Evolutionary conservation across 371 early-diverging fungal species (phyloP).

Genomic region (Syncephalastrum monosporum): DNA sequence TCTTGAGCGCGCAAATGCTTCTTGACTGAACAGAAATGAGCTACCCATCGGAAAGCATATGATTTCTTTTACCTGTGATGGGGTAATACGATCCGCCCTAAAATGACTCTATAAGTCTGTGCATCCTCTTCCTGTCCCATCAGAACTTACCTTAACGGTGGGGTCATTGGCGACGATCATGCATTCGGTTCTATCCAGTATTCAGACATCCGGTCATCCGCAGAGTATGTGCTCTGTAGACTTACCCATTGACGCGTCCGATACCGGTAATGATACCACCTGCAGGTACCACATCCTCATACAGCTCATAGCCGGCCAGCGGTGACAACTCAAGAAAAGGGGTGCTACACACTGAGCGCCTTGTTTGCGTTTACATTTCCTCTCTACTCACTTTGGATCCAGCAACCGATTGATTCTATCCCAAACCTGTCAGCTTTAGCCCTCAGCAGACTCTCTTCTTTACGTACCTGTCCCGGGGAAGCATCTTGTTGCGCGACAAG

Average conservation of each 20-base stretch:
- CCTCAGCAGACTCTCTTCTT: not conserved
- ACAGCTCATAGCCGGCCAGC: conserved; percentile 90
- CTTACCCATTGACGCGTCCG: conserved; percentile 90
- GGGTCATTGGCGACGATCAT: conserved; percentile 97
- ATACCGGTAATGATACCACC: conserved; percentile 98
- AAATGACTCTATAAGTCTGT: conserved; percentile 7
- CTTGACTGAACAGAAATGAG: conserved; percentile 62
- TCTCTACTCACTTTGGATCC: conserved; percentile 37
- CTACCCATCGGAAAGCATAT: not conserved
- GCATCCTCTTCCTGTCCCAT: not conserved
- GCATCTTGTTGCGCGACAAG: conserved; percentile 83
- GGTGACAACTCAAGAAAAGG: conserved; percentile 96
- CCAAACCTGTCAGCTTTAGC: conserved; percentile 1
- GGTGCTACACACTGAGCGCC: conserved; percentile 47
- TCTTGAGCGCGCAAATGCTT: conserved; percentile 98
- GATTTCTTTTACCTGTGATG: conserved; percentile 61
- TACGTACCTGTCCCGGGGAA: conserved; percentile 88
- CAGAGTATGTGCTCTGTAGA: conserved; percentile 1
- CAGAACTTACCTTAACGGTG: conserved; percentile 68
- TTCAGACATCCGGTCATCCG: no score
- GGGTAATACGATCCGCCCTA: conserved; percentile 98
- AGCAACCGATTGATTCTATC: conserved; percentile 77
- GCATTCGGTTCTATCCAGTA: conserved; percentile 74
- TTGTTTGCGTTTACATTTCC: not conserved
- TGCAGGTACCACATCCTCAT: conserved; percentile 86